phyloP scores from a whole-genome alignment of 2,329 filamentous ascomycete genomes.

The Cladosporium sp. region DNA sequence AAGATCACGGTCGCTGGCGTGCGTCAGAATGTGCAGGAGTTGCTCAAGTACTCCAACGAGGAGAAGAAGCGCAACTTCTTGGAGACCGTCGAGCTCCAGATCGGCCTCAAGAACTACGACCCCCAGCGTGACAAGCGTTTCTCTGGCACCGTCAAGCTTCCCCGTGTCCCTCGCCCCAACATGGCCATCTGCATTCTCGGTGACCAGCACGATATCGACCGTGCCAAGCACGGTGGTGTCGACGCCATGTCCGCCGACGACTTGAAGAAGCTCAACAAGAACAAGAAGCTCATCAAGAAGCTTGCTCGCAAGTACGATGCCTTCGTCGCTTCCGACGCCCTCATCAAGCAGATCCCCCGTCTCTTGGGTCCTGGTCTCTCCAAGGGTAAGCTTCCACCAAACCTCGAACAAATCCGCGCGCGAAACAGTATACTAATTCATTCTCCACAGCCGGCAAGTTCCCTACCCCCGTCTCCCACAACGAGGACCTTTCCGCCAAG shows the following conservation, averaged over 20 bases:
- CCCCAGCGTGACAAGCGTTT: constrained; percentile 99
- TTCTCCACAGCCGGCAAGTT: constrained; percentile 84
- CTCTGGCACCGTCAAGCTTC: constrained; percentile 97
- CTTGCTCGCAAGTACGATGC: constrained; percentile 99
- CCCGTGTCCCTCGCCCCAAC: constrained; percentile 84
- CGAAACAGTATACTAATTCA: constrained; percentile 30
- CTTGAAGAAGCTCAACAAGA: constrained; percentile 99
- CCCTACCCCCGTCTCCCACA: constrained; percentile 96
- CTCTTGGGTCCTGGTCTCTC: constrained; percentile 97
- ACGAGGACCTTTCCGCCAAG: constrained; percentile 89
- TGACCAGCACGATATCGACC: constrained; percentile 98
- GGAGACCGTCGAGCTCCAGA: constrained; percentile 68
- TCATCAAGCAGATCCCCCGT: constrained; percentile 99
- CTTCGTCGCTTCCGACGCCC: constrained; percentile 92
- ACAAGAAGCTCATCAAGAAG: constrained; percentile 99
- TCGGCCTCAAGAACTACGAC: constrained; percentile 96
- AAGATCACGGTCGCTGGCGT: constrained; percentile 91
- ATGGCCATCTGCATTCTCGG: constrained; percentile 88
- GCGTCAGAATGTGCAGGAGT: constrained; percentile 87
- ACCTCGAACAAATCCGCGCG: background rate
- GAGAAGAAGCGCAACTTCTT: constrained; percentile 46
- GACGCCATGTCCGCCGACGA: constrained; percentile 98
- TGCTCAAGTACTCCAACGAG: constrained; percentile 79
- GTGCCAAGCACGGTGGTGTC: constrained; percentile 98
- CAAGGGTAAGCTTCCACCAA: constrained; percentile 63